Evolutionary conservation across 2,329 filamentous ascomycete genomes (phyloP).

Genomic region (Cadophora gregata): DNA sequence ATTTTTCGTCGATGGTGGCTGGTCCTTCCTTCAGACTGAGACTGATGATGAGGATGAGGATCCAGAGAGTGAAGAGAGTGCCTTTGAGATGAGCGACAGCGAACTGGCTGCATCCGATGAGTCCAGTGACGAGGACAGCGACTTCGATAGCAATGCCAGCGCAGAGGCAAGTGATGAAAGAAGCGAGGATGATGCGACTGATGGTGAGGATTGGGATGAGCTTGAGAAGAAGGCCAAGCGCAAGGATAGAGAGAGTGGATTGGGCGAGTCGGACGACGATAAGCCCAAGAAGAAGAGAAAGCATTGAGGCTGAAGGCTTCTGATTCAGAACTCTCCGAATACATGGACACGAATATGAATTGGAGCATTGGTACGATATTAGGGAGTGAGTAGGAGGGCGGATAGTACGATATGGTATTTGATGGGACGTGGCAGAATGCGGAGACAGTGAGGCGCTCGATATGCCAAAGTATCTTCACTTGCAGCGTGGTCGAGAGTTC

Average conservation of each 20-base stretch:
- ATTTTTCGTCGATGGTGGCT: slow-evolving; percentile 95
- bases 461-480: neutral
- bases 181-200: slow-evolving; percentile 75
- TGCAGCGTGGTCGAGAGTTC: neutral
- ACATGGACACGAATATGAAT: neutral
- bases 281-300: slow-evolving; percentile 74
- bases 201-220: slow-evolving; percentile 92
- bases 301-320: slow-evolving; percentile 45
- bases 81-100: slow-evolving; percentile 87
- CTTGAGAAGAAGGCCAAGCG: slow-evolving; percentile 90
- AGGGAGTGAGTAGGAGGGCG: neutral
- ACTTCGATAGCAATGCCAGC: slow-evolving; percentile 89
- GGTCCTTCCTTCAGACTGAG: slow-evolving; percentile 89
- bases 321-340: neutral
- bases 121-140: slow-evolving; percentile 85
- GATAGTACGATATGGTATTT: slow-evolving; percentile 6
- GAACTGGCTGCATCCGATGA: slow-evolving; percentile 78
- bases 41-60: slow-evolving; percentile 82
- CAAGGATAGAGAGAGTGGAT: slow-evolving; percentile 69
- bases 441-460: neutral
- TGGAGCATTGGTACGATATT: slow-evolving; percentile 7
- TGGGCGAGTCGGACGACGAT: slow-evolving; percentile 78
- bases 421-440: no score
- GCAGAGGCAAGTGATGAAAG: slow-evolving; percentile 81
- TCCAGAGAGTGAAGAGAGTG: slow-evolving; percentile 86